Conservation (phyloP, 345 rosid genomes). For the Clarkia xantiana region DNA sequence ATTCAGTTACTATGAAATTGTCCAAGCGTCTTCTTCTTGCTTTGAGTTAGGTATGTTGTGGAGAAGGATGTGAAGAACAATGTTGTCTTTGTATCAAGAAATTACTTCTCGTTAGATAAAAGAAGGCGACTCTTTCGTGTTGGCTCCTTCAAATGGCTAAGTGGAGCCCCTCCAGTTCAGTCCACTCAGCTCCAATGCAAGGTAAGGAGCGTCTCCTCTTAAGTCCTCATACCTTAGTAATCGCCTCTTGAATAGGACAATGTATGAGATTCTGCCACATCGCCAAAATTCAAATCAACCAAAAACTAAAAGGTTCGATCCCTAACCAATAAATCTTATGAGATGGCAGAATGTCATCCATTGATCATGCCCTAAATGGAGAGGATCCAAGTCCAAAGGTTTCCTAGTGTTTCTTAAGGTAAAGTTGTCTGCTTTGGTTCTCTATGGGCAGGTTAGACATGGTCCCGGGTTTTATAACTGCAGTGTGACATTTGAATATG, state of each 20-base stretch:
- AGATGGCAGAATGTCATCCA: too few species aligned
- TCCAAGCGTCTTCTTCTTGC: too few species aligned
- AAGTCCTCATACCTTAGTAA: neutral
- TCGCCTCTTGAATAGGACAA: too few species aligned
- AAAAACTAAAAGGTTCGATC: too few species aligned
- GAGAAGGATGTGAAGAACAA: constrained; percentile 69
- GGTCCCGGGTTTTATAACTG: constrained; percentile 76
- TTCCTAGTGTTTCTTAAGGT: too few species aligned
- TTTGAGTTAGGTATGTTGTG: constrained; percentile 43
- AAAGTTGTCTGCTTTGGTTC: too few species aligned
- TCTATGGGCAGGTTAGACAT: constrained; percentile 53
- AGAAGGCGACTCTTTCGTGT: constrained; percentile 65
- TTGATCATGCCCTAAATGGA: too few species aligned
- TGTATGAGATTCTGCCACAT: too few species aligned
- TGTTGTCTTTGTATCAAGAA: constrained; percentile 78
- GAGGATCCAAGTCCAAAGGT: too few species aligned
- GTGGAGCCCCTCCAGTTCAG: constrained; percentile 29
- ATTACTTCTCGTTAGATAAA: constrained; percentile 78
- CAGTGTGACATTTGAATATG: constrained; percentile 30
- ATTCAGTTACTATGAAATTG: too few species aligned
- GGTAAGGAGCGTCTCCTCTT: constrained; percentile 19
- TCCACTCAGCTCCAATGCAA: constrained; percentile 52
- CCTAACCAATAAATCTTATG: too few species aligned
- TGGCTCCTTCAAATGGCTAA: constrained; percentile 72
- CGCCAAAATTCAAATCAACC: too few species aligned